A percentile compares a stretch with the other conserved stretches of the same genome.
Evolutionary conservation across 1,139 yeast species (phyloP).

Genomic region (Kluyveromyces sp.): DNA sequence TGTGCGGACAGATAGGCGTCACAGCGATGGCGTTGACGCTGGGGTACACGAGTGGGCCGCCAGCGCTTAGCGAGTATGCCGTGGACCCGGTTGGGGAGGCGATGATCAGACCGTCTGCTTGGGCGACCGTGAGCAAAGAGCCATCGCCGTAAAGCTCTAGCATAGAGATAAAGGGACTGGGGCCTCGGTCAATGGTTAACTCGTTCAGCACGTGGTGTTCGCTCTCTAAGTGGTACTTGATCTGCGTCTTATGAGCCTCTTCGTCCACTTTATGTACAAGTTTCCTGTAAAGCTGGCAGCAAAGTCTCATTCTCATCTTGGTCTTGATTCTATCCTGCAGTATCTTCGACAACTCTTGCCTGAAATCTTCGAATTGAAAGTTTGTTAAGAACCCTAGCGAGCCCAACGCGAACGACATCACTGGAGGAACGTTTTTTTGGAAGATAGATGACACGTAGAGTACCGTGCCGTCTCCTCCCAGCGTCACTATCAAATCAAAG

Average conservation of each 20-base stretch:
- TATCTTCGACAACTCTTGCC: conserved; percentile 48
- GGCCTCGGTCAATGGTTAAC: conserved; percentile 80
- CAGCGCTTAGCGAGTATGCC: conserved; percentile 84
- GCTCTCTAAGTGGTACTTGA: conserved; percentile 53
- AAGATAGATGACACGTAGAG: conserved; percentile 71
- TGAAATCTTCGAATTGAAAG: conserved; percentile 64
- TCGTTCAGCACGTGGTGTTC: conserved; percentile 81
- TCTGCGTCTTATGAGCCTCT: conserved; percentile 23
- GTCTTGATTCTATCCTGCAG: conserved; percentile 68
- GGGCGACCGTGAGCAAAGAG: conserved; percentile 71
- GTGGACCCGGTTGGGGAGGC: conserved; percentile 94
- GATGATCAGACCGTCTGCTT: conserved; percentile 81
- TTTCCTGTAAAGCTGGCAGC: conserved; percentile 50
- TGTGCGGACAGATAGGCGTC: conserved; percentile 90
- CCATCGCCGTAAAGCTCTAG: conserved; percentile 80
- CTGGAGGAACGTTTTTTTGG: conserved; percentile 80
- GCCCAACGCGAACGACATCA: conserved; percentile 74
- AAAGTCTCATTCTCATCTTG: conserved; percentile 72
- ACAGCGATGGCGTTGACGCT: conserved; percentile 83
- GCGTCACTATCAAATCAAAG: conserved; percentile 69
- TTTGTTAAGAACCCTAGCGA: conserved; percentile 78
- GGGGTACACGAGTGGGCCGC: conserved; percentile 86
- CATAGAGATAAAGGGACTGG: conserved; percentile 80
- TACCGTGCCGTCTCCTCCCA: conserved; percentile 92
- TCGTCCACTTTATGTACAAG: conserved; percentile 16